Evolutionary conservation across 2,329 filamentous ascomycete genomes (phyloP), one percentile per base, ranked within the genome.

Genomic region (Aspergillus aculeatinus): DNA sequence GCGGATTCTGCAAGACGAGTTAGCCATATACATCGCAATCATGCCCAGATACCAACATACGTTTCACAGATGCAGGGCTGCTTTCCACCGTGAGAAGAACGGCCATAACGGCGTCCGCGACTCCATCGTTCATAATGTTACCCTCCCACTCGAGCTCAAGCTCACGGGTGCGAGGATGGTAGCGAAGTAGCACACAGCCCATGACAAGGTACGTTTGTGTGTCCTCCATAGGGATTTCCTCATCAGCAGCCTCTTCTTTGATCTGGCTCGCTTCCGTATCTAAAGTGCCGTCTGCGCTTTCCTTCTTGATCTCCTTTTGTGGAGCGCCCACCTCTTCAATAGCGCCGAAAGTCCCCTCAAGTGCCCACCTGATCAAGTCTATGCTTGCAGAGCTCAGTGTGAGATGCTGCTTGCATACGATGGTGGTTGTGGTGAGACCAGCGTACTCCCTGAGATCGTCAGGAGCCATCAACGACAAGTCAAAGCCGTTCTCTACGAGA

Each of bases 91-190:
- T 93, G 68, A 96, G 87, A 11, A 99, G 83, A 2, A 97, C 92
- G 0, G 92, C 92, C 83, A 98, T 91, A 57, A 98, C 90, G 16
- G 95, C 92, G 76, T 99, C 95, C n/a, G 95, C 95, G 70, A 99
- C 96, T 62, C 92, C 91, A 72, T 99, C 95, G 74, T 98, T 99
- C 71, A 97, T 88, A 80, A 96, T 90, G 74, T 98, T 99, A 60
- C 93, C 95, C 74, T 98, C 94, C 95, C 95, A 99, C 77, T 96
- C 92, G 2, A 98, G 82, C 74, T 96, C 92, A 5, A 97, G 85
- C 71, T 95, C 89, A 58, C 93, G 90, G 66, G 87, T 88, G 12
- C 77, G 74, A 63, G 82, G 85, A 64, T 85, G 85, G 76, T 95
- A 92, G 21, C 88, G 85, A n/a, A 98, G 87, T 7, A 86, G 86